Evolutionary conservation across 208 protist species (phyloP).

Genomic region (Trypanosoma platydactyli): DNA sequence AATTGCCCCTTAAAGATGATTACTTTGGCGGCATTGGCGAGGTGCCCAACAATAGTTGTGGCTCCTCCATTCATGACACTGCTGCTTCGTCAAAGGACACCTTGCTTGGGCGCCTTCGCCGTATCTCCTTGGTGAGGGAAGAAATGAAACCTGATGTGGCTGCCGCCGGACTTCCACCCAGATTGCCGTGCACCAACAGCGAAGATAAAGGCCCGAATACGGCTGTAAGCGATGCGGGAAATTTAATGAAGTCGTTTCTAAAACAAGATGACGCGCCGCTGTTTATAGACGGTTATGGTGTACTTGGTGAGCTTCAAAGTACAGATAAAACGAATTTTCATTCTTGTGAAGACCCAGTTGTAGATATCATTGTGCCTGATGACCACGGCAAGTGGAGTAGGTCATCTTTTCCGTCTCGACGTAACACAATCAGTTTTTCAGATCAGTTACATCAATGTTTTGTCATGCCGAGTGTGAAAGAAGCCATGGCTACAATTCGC

Average conservation of each 20-base stretch:
- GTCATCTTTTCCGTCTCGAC: background rate
- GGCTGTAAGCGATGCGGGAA: background rate
- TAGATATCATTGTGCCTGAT: no score
- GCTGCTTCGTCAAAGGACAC: background rate
- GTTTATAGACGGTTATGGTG: constrained; percentile 72
- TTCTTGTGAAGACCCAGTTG: background rate
- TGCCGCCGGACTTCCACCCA: background rate
- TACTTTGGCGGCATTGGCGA: background rate
- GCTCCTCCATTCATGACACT: background rate
- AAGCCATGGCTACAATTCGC: constrained; percentile 60
- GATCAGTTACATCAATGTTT: constrained; percentile 40
- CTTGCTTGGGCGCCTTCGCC: constrained; percentile 20
- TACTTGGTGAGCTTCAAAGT: constrained; percentile 29
- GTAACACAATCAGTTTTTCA: background rate
- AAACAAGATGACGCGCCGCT: constrained; percentile 25
- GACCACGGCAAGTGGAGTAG: background rate
- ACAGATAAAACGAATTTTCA: background rate
- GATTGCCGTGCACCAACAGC: background rate
- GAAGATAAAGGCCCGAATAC: constrained; percentile 7
- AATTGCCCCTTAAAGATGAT: constrained; percentile 23
- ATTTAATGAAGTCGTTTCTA: constrained; percentile 20
- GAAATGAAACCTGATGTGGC: background rate
- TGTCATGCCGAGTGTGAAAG: constrained; percentile 66
- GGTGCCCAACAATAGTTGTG: background rate
- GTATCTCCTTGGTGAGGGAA: background rate